A percentile compares a stretch with the other conserved stretches of the same genome.
Conservation (phyloP, 495 filamentous ascomycete species). For the Choiromyces venosus region DNA sequence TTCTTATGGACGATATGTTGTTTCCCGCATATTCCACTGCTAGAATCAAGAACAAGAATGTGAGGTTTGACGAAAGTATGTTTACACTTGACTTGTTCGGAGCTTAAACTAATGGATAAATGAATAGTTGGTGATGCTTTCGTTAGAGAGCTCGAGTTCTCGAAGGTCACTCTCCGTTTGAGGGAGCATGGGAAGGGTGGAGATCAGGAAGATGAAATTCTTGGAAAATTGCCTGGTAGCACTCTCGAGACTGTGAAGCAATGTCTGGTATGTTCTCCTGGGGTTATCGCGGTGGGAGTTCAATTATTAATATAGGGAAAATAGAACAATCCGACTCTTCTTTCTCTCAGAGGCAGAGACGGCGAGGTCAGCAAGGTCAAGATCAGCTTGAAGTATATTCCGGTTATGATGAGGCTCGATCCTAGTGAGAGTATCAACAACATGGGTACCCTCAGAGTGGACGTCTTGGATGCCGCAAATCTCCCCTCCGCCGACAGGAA, state of each 20-base stretch:
- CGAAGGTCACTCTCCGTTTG: conserved; percentile 80
- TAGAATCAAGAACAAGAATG: conserved; percentile 55
- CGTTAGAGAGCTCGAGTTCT: conserved; percentile 92
- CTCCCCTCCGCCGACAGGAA: conserved; percentile 91
- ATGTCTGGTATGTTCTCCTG: conserved; percentile 60
- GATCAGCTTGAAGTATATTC: conserved; percentile 88
- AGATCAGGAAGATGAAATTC: conserved; percentile 60
- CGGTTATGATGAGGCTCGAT: conserved; percentile 86
- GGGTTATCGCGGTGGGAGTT: neutral
- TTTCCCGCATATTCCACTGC: conserved; percentile 83
- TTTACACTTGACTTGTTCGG: conserved; percentile 13
- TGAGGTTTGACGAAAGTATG: conserved; percentile 73
- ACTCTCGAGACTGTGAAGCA: conserved; percentile 80
- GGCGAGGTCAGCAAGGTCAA: conserved; percentile 75
- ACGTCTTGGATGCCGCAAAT: conserved; percentile 80
- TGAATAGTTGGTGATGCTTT: conserved; percentile 76
- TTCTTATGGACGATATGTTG: conserved; percentile 88
- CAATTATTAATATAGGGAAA: conserved; percentile 17
- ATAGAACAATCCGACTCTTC: conserved; percentile 79
- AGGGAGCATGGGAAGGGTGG: conserved; percentile 70
- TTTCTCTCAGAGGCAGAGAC: conserved; percentile 67
- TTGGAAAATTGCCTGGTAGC: conserved; percentile 77
- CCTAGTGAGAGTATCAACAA: conserved; percentile 97
- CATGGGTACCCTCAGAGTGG: conserved; percentile 84
- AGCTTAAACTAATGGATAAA: conserved; percentile 8